Percentiles rank a stretch among this genome's conserved stretches.
Conservation (phyloP, 805 yeast genomes). For the Metschnikowia lunata region DNA sequence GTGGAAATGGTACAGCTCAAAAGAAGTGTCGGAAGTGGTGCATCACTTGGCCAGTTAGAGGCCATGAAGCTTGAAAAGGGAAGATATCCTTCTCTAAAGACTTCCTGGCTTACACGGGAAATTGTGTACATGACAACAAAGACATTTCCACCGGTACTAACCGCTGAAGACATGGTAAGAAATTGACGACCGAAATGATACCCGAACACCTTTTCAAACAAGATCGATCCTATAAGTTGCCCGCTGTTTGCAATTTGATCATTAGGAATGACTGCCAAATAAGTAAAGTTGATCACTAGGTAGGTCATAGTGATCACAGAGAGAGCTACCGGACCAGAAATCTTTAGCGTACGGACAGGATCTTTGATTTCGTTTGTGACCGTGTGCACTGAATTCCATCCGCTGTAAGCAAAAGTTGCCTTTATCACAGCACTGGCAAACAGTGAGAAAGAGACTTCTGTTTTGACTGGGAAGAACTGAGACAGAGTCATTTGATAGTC, state of each 20-base stretch:
- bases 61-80: slow-evolving; percentile 53
- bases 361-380: slow-evolving; percentile 59
- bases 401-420: slow-evolving; percentile 56
- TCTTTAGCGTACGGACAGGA: slow-evolving; percentile 52
- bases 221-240: slow-evolving; percentile 53
- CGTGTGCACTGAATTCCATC: slow-evolving; percentile 61
- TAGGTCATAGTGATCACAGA: slow-evolving; percentile 46
- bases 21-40: slow-evolving; percentile 50
- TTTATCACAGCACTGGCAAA: slow-evolving; percentile 53
- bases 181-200: slow-evolving; percentile 47
- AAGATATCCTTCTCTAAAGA: slow-evolving; percentile 57
- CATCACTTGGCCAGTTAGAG: slow-evolving; percentile 50
- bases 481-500: slow-evolving; percentile 38
- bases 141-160: slow-evolving; percentile 61
- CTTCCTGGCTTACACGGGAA: slow-evolving; percentile 62
- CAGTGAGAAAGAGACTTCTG: slow-evolving; percentile 37
- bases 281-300: slow-evolving; percentile 50
- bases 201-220: slow-evolving; percentile 56
- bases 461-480: slow-evolving; percentile 29
- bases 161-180: slow-evolving; percentile 52
- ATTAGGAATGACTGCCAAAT: slow-evolving; percentile 49
- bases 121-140: slow-evolving; percentile 57
- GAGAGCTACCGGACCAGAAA: slow-evolving; percentile 58
- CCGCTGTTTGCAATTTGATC: slow-evolving; percentile 53
- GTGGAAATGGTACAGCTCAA: slow-evolving; percentile 42